phyloP scores from a whole-genome alignment of 2,329 filamentous ascomycete species.

The Epichloe brachyelytri region DNA sequence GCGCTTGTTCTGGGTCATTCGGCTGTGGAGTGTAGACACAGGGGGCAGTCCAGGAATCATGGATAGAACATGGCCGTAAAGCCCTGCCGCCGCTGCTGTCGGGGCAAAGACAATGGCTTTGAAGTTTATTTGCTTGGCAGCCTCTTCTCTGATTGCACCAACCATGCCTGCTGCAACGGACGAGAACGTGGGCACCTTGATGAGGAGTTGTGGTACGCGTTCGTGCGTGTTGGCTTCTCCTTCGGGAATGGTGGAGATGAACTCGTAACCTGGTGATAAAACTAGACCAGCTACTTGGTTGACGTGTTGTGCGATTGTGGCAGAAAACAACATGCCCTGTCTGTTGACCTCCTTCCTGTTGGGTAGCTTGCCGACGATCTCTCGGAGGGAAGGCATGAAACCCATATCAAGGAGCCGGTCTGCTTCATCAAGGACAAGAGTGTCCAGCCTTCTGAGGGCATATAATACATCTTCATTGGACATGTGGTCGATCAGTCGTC shows the following conservation, averaged over 20 bases:
- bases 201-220: slow-evolving; percentile 58
- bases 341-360: slow-evolving; percentile 43
- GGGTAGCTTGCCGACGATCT: slow-evolving; percentile 62
- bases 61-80: slow-evolving; percentile 34
- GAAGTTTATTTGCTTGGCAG: slow-evolving; percentile 39
- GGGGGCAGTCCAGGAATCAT: slow-evolving; percentile 26
- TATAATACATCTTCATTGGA: slow-evolving; percentile 57
- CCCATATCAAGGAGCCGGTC: slow-evolving; percentile 74
- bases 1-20: slow-evolving; percentile 36
- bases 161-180: slow-evolving; percentile 50
- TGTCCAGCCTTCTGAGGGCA: slow-evolving; percentile 57
- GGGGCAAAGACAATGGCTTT: slow-evolving; percentile 78
- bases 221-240: slow-evolving; percentile 68
- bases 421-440: slow-evolving; percentile 72
- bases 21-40: slow-evolving; percentile 35
- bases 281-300: slow-evolving; percentile 59
- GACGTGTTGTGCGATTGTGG: slow-evolving; percentile 70
- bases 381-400: slow-evolving; percentile 66
- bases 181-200: slow-evolving; percentile 56
- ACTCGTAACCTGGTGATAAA: slow-evolving; percentile 60
- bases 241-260: slow-evolving; percentile 65
- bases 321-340: slow-evolving; percentile 73
- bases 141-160: slow-evolving; percentile 39
- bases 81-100: slow-evolving; percentile 38
- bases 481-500: slow-evolving; percentile 66